phyloP scores from a whole-genome alignment of 169 alveolate genomes.

The Cyclospora cayetanensis region DNA sequence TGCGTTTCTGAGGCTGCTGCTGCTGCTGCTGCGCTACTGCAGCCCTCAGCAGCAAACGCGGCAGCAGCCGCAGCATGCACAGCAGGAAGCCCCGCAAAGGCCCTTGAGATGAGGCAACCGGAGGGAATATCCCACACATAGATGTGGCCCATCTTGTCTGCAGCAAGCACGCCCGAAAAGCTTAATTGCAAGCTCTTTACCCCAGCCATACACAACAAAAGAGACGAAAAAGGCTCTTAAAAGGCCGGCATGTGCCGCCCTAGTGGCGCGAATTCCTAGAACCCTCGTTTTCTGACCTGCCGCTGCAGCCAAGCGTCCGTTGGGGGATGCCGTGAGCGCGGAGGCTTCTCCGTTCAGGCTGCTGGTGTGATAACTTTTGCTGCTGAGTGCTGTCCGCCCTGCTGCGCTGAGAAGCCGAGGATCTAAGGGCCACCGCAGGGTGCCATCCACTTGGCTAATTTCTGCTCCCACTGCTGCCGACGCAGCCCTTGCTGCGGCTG shows the following conservation, averaged over 20 bases:
- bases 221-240: too few relatives aligned
- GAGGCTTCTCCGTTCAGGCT: not conserved
- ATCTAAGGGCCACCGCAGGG: not conserved
- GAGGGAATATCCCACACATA: constrained; percentile 52
- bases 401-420: not conserved
- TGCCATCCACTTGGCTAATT: not conserved
- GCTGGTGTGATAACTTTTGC: constrained; percentile 8
- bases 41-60: constrained; percentile 27
- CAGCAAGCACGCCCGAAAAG: too few relatives aligned
- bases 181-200: not conserved
- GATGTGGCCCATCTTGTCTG: constrained; percentile 24
- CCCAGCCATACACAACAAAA: too few relatives aligned
- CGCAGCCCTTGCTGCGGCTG: constrained; percentile 24
- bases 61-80: constrained; percentile 24
- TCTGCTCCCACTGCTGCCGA: not conserved
- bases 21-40: constrained; percentile 31
- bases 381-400: constrained; percentile 8
- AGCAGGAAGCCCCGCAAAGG: not conserved
- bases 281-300: not conserved
- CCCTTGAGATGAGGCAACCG: not conserved
- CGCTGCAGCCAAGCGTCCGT: constrained; percentile 21
- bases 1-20: constrained; percentile 4
- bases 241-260: too few relatives aligned
- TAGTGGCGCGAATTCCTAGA: not conserved
- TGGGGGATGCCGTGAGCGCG: constrained; percentile 38